phyloP scores from a whole-genome alignment of 345 rosid genomes.

The Camelina neglecta region DNA sequence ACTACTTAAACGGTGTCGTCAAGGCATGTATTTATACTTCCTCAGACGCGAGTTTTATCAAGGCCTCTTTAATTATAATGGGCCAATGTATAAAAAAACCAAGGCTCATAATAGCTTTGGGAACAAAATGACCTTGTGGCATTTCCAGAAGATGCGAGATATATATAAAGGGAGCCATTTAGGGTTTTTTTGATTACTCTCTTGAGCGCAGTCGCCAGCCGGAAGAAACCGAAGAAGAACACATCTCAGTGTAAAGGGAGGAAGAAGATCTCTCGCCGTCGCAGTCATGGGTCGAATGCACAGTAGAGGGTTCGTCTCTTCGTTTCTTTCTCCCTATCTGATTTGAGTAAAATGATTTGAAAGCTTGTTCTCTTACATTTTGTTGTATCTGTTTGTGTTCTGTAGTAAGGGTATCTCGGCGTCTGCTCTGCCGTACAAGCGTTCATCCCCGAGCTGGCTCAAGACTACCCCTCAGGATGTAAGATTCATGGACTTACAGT shows the following conservation, averaged over 20 bases:
- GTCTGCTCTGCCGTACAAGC: slow-evolving; percentile 85
- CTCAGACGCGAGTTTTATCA: not conserved
- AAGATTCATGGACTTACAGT: slow-evolving; percentile 10
- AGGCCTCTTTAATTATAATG: not conserved
- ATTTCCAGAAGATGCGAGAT: not conserved
- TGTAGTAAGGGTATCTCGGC: slow-evolving; percentile 67
- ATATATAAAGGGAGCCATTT: not conserved
- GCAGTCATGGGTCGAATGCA: slow-evolving; percentile 70
- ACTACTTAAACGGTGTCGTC: not conserved
- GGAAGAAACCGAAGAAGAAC: not conserved
- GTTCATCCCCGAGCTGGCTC: slow-evolving; percentile 79
- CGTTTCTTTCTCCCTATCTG: not conserved
- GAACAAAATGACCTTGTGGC: not conserved
- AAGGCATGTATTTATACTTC: not conserved
- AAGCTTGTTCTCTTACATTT: slow-evolving; percentile 35
- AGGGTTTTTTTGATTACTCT: not conserved
- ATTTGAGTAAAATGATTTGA: not conserved
- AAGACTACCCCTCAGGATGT: slow-evolving; percentile 64
- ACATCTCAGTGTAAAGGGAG: slow-evolving; percentile 14
- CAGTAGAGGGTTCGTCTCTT: slow-evolving; percentile 47
- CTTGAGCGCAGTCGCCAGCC: slow-evolving; percentile 31
- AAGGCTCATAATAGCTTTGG: not conserved
- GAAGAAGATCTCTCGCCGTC: not conserved
- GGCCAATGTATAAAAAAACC: not conserved
- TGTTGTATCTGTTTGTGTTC: slow-evolving; percentile 6